These are phyloP conservation scores for Geotrichum restrictum DNA, from an alignment of 1,139 yeast species.

Conservation along the genomic window DNA sequence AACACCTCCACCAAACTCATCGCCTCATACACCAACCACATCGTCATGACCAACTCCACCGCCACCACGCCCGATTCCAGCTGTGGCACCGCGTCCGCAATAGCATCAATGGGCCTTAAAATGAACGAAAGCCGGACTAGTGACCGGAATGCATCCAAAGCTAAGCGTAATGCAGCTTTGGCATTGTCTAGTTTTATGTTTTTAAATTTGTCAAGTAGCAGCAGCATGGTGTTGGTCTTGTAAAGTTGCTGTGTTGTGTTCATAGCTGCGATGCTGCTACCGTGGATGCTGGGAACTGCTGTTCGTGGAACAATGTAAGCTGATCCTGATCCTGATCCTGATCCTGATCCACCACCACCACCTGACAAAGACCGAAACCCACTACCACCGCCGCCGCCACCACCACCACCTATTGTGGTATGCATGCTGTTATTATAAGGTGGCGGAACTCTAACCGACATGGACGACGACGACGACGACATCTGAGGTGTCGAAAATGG, in stretches of 20 bases:
- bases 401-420: too few relatives aligned
- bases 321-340: background rate
- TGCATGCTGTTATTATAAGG: too few relatives aligned
- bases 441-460: too few relatives aligned
- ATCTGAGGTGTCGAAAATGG: too few relatives aligned
- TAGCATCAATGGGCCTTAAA: slow-evolving; percentile 32
- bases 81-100: slow-evolving; percentile 32
- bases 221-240: too few relatives aligned
- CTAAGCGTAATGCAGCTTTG: slow-evolving; percentile 2
- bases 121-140: slow-evolving; percentile 30
- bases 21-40: slow-evolving; percentile 35
- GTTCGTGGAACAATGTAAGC: background rate
- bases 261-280: too few relatives aligned
- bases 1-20: slow-evolving; percentile 35
- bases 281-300: background rate
- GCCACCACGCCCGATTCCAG: slow-evolving; percentile 30
- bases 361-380: background rate
- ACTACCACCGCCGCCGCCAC: too few relatives aligned
- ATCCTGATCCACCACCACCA: background rate
- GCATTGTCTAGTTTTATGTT: too few relatives aligned
- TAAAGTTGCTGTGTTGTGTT: too few relatives aligned
- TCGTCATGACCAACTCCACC: slow-evolving; percentile 33
- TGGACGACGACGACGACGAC: too few relatives aligned
- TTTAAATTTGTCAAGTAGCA: too few relatives aligned
- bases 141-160: slow-evolving; percentile 27